phyloP scores from a whole-genome alignment of 2,329 filamentous ascomycete genomes.

The Thielaviopsis populi region DNA sequence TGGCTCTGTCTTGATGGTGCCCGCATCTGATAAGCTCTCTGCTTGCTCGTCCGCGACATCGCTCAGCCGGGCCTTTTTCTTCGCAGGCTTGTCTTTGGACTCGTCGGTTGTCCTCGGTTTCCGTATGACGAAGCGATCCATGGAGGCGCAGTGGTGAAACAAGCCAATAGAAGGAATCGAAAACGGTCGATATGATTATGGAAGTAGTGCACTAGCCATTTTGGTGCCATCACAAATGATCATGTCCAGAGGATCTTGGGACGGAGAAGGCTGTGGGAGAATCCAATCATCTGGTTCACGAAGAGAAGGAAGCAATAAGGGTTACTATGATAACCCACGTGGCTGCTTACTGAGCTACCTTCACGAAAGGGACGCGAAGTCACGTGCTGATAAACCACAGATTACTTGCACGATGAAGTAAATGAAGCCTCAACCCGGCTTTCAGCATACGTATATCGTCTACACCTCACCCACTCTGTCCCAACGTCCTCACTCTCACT shows the following conservation, averaged over 20 bases:
- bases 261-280: not conserved
- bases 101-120: not conserved
- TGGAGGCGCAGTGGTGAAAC: not conserved
- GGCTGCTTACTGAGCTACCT: not conserved
- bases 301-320: not conserved
- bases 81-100: not conserved
- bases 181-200: not conserved
- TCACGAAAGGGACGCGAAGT: not conserved
- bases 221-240: not conserved
- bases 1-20: not conserved
- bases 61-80: slow-evolving; percentile 4
- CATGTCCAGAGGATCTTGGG: not conserved
- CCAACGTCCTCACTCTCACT: not conserved
- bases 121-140: slow-evolving; percentile 10
- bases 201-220: not conserved
- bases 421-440: not conserved
- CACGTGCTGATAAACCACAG: slow-evolving; percentile 2
- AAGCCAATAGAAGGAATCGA: not conserved
- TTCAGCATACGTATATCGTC: not conserved
- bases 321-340: not conserved
- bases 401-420: not conserved
- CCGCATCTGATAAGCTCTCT: not conserved
- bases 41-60: not conserved
- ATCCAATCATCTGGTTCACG: not conserved
- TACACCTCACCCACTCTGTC: not conserved